Evolutionary conservation across 805 yeast genomes (phyloP), one percentile per base, ranked within the genome.

Genomic region (Priceomyces melissophilus): DNA sequence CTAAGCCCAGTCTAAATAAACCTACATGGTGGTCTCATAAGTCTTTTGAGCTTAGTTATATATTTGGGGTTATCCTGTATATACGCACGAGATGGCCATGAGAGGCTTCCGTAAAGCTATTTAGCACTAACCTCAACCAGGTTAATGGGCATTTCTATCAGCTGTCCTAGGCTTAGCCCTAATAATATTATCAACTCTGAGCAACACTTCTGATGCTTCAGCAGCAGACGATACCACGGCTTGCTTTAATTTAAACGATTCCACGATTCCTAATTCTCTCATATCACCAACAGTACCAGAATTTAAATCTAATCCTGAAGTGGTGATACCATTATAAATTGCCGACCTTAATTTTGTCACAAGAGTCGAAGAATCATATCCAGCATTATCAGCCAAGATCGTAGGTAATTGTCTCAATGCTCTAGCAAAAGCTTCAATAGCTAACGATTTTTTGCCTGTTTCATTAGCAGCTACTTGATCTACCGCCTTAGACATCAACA

Each of bases 111-210:
- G n/a, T n/a, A n/a, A n/a, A n/a, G n/a, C n/a, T n/a, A n/a, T n/a
- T n/a, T n/a, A n/a, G n/a, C n/a, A n/a, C n/a, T n/a, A n/a, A n/a
- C n/a, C n/a, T n/a, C n/a, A n/a, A n/a, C n/a, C n/a, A n/a, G n/a
- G n/a, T n/a, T 11, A 16, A 27, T 29, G 39, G 16, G 32, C 38
- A 50, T 79, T 82, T 73, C 96, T 79, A 69, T 86, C 91, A 31
- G 97, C 96, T 33, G 99, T 90, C 68, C 99, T 78, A 48, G 99
- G 99, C 63, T 87, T 90, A 27, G 99, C 98, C 52, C 96, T 82
- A 48, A 93, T 87, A 50, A 93, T 93, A 65, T 93, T 91, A 62
- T 93, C 99, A 32, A 93, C 99, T 61, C 99, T 81, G 56, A 93
- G 70, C 50, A 93, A 76, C 36, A 93, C 90, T 70, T 93, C 98